A percentile compares a stretch with the other conserved stretches of the same genome.
These are phyloP conservation scores for Coemansia sp. DNA, from an alignment of 192 early-diverging fungal species.

Conservation along the genomic window DNA sequence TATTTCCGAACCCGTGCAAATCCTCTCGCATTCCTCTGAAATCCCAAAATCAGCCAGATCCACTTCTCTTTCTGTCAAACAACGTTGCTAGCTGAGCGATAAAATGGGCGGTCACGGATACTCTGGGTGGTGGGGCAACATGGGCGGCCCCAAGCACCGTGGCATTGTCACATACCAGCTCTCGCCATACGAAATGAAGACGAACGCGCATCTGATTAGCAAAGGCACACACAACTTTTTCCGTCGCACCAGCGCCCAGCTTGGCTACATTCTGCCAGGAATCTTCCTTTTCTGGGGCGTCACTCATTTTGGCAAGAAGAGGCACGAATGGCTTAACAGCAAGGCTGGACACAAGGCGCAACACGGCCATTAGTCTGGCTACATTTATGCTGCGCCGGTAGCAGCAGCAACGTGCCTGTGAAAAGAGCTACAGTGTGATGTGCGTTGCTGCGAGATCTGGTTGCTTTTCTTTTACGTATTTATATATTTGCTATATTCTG, in stretches of 20 bases:
- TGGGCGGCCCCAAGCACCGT: constrained; percentile 51
- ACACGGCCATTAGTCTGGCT: constrained; percentile 29
- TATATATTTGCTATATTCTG: too few relatives aligned
- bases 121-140: constrained; percentile 49
- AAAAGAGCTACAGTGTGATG: too few relatives aligned
- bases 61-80: neutral
- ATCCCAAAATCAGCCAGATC: too few relatives aligned
- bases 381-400: too few relatives aligned
- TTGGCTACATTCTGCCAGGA: constrained; percentile 41
- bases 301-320: constrained; percentile 46
- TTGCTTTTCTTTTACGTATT: neutral
- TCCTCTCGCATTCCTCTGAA: too few relatives aligned
- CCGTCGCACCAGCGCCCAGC: constrained; percentile 42
- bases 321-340: constrained; percentile 48
- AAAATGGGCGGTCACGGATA: constrained; percentile 47
- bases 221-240: constrained; percentile 52
- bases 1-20: too few relatives aligned
- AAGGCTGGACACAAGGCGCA: constrained; percentile 46
- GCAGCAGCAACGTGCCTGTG: too few relatives aligned
- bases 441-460: too few relatives aligned
- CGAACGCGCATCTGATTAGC: constrained; percentile 47
- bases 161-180: constrained; percentile 50
- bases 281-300: constrained; percentile 46
- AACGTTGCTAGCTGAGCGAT: neutral
- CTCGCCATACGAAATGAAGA: constrained; percentile 52